Evolutionary conservation across 441 rosid genomes (phyloP), one percentile per base, ranked within the genome.

Genomic region (Mallotus repandus): DNA sequence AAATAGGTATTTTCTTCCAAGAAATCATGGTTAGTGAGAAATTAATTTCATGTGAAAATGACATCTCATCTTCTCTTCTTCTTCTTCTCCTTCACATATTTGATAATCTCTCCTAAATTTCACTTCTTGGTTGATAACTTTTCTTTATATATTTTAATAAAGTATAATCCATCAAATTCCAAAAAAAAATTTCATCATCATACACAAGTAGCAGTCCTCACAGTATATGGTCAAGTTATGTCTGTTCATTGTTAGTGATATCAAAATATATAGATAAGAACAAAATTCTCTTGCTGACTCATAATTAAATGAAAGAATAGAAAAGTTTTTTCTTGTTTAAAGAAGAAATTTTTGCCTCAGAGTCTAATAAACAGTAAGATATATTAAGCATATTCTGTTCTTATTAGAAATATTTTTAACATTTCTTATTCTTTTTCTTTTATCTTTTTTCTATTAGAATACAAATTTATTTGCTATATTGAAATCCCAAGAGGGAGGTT

Each of bases 101-200:
- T 82, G 84, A 82, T 81, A 82, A 46, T 69, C 79, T 67, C 76
- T 79, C 74, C 60, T 78, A 59, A 73, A 63, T 83, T 74, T 83
- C 86, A 80, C 72, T 69, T 54, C 73, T 54, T 68, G 13, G 50
- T 57, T 66, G 49, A 60, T 69, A 62, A 63, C 48, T 52, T 63
- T 48, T 67, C 71, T 55, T 55, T 4, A 55, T 48, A 45, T 25
- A 35, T 35, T 3, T 35, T 35, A 35, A 35, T 35, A 35, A 21
- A 22, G 46, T 38, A 32, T 12, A 61, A 22, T 49, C 71, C 46
- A 18, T 25, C 19, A 59, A 62, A 46, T 48, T 52, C 19, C 0
- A n/a, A n/a, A 65, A 13, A 35, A 69, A 66, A 13, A 68, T 71
- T 62, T 67, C 78, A 62, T 70, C 84, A 79, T 11, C 52, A 67